Conservation (phyloP, 257 asterid species). For the Sherardia arvensis region DNA sequence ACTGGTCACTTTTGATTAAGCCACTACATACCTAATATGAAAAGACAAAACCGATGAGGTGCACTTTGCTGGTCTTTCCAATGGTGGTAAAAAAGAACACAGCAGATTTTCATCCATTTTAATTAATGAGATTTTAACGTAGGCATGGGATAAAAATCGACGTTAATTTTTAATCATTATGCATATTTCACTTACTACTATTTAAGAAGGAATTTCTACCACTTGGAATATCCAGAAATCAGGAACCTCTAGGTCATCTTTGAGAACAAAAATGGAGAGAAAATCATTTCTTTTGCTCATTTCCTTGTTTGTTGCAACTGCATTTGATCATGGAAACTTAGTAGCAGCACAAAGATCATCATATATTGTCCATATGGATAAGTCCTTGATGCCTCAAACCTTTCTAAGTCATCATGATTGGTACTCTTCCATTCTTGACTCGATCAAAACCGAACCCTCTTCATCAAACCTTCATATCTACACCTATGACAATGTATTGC, state of each 20-base stretch:
- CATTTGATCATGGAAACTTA: not conserved
- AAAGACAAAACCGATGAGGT: too few species aligned
- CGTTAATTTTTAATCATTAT: too few species aligned
- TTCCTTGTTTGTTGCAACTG: not conserved
- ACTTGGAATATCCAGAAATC: too few species aligned
- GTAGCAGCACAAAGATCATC: not conserved
- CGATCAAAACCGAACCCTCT: conserved; percentile 19
- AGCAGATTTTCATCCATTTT: too few species aligned
- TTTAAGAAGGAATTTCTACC: too few species aligned
- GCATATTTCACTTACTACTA: too few species aligned
- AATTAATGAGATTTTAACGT: too few species aligned
- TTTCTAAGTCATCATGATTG: not conserved
- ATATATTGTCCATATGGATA: not conserved
- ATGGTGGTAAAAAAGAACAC: too few species aligned
- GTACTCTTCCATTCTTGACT: conserved; percentile 1
- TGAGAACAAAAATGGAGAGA: not conserved
- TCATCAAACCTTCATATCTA: conserved; percentile 11
- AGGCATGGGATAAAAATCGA: too few species aligned
- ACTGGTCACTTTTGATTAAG: too few species aligned
- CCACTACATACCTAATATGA: too few species aligned
- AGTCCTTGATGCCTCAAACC: not conserved
- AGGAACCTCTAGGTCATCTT: not conserved
- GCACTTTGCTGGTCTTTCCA: too few species aligned
- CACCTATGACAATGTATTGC: conserved; percentile 33
- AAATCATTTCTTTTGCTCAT: not conserved